Evolutionary conservation across 768 basidiomycete species (phyloP).

Genomic region (Lentinula edodes): DNA sequence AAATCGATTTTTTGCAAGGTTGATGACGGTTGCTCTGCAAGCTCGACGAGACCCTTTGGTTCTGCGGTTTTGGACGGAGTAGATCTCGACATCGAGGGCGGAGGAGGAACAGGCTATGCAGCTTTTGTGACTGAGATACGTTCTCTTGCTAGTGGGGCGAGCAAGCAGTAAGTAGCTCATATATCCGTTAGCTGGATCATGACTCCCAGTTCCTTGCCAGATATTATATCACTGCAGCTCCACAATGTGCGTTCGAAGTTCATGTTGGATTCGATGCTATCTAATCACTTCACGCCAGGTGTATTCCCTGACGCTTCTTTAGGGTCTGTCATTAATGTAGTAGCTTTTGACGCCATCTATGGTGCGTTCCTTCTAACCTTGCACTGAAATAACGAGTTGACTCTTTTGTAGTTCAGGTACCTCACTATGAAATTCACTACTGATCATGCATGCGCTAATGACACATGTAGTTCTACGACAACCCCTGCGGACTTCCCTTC

Average conservation of each 20-base stretch:
- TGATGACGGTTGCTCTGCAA: slow-evolving; percentile 26
- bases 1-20: not conserved
- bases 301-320: slow-evolving; percentile 65
- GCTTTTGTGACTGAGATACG: slow-evolving; percentile 54
- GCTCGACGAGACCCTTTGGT: slow-evolving; percentile 65
- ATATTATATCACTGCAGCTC: slow-evolving; percentile 63
- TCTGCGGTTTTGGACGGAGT: slow-evolving; percentile 70
- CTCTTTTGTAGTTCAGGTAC: slow-evolving; percentile 6
- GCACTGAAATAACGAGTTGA: not conserved
- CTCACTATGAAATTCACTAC: not conserved
- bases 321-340: slow-evolving; percentile 52
- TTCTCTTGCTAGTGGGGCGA: slow-evolving; percentile 41
- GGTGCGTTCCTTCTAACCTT: slow-evolving; percentile 24
- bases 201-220: slow-evolving; percentile 20
- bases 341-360: slow-evolving; percentile 66
- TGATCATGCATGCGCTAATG: not conserved
- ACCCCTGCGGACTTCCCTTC: slow-evolving; percentile 44
- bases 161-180: slow-evolving; percentile 39
- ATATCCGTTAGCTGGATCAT: not conserved
- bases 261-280: not conserved
- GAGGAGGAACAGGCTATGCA: slow-evolving; percentile 40
- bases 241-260: slow-evolving; percentile 23
- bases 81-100: slow-evolving; percentile 77
- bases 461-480: slow-evolving; percentile 50
- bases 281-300: slow-evolving; percentile 16